phyloP scores from a whole-genome alignment of 2,329 filamentous ascomycete genomes.

The Alternaria triticimaculans region DNA sequence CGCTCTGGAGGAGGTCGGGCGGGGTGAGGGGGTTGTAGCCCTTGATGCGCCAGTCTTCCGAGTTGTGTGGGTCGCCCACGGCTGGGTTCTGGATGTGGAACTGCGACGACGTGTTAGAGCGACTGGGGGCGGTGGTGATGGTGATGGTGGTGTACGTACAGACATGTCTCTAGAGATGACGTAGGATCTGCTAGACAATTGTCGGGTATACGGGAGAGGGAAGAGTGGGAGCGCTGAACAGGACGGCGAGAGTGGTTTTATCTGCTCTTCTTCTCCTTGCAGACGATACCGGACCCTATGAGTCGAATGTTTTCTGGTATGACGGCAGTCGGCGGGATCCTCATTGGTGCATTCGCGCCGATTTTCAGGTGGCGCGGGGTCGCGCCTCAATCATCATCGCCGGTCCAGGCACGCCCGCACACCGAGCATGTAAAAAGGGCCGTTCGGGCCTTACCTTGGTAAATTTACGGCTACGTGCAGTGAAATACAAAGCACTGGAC shows the following conservation, averaged over 20 bases:
- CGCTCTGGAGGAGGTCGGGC: slow-evolving; percentile 92
- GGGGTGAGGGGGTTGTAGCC: slow-evolving; percentile 94
- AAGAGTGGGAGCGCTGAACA: not conserved
- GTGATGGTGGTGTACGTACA: slow-evolving; percentile 21
- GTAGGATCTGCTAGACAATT: not conserved
- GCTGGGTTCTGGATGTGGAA: slow-evolving; percentile 60
- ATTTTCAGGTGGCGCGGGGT: slow-evolving; percentile 16
- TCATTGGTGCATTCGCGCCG: slow-evolving; percentile 31
- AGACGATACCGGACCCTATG: slow-evolving; percentile 28
- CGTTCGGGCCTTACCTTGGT: not conserved
- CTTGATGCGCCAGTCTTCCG: slow-evolving; percentile 64
- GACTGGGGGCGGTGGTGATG: slow-evolving; percentile 14
- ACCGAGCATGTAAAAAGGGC: not conserved
- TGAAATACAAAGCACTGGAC: not conserved
- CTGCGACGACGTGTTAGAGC: slow-evolving; percentile 33
- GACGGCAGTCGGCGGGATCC: slow-evolving; percentile 28
- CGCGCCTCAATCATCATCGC: slow-evolving; percentile 8
- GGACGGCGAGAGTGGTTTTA: slow-evolving; percentile 1
- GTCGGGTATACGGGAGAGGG: not conserved
- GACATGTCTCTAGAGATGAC: slow-evolving; percentile 30
- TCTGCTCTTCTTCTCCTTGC: slow-evolving; percentile 13
- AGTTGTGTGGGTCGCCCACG: slow-evolving; percentile 57
- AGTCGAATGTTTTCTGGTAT: slow-evolving; percentile 32
- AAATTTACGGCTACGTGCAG: not conserved
- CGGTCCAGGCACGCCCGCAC: slow-evolving; percentile 5